A percentile compares a stretch with the other conserved stretches of the same genome.
Conservation (phyloP, 2,329 filamentous ascomycete genomes). For the Colletotrichum chrysophilum region DNA sequence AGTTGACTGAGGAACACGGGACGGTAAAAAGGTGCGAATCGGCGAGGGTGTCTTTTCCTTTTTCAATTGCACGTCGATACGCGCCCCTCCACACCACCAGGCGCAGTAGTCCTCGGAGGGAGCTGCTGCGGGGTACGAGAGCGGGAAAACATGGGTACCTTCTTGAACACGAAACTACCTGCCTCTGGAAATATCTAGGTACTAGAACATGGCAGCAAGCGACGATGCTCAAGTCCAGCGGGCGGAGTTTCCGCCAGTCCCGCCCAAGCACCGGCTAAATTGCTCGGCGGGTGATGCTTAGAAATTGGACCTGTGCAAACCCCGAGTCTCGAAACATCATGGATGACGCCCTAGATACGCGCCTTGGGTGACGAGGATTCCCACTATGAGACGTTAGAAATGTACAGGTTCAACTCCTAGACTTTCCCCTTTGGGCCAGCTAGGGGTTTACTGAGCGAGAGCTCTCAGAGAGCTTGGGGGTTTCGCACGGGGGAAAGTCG, state of each 20-base stretch:
- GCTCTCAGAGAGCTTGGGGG: background rate
- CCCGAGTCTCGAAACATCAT: background rate
- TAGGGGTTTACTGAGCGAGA: background rate
- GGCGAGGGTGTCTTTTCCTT: background rate
- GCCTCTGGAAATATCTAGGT: background rate
- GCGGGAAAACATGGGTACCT: background rate
- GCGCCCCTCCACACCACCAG: background rate
- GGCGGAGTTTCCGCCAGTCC: background rate
- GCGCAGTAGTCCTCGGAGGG: background rate
- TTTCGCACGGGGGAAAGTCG: background rate
- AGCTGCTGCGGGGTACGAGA: slow-evolving; percentile 17
- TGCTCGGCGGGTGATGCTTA: background rate
- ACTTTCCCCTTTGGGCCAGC: background rate
- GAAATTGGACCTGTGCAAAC: background rate
- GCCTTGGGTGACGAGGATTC: background rate
- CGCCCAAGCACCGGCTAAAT: background rate
- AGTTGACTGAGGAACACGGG: background rate
- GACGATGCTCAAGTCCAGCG: background rate
- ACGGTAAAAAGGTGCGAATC: background rate
- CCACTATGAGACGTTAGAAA: background rate
- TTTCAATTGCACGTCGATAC: background rate
- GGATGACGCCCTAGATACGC: background rate
- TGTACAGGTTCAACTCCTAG: background rate
- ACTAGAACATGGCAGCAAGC: background rate
- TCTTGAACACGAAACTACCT: background rate